Conservation (phyloP, 768 basidiomycete species). For the Hypsizygus marmoreus region DNA sequence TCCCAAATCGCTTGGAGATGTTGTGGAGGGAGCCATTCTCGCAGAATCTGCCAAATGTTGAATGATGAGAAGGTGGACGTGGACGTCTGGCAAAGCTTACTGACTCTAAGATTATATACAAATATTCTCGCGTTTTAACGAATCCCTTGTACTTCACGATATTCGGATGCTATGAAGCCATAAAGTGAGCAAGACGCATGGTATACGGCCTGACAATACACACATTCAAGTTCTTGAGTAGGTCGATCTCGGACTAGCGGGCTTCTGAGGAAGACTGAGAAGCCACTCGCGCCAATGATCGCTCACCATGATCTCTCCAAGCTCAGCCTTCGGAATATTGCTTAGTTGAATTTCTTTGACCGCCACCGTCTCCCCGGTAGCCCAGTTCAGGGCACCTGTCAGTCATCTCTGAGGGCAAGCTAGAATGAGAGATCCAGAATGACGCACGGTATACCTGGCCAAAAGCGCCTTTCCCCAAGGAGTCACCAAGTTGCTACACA, state of each 20-base stretch:
- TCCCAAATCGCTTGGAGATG: constrained; percentile 96
- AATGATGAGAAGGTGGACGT: neutral
- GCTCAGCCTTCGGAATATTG: constrained; percentile 90
- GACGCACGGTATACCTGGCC: constrained; percentile 94
- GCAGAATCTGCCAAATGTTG: constrained; percentile 65
- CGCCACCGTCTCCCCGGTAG: constrained; percentile 97
- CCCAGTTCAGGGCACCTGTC: constrained; percentile 87
- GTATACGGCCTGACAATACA: constrained; percentile 22
- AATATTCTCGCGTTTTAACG: constrained; percentile 88
- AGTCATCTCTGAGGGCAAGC: constrained; percentile 10
- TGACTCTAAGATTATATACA: constrained; percentile 96
- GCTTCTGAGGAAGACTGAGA: constrained; percentile 19
- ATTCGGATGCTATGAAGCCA: constrained; percentile 73
- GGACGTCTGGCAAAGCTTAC: constrained; percentile 25
- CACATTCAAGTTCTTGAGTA: constrained; percentile 96
- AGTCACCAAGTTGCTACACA: constrained; percentile 90
- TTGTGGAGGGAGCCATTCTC: constrained; percentile 97
- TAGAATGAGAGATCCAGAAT: constrained; percentile 3
- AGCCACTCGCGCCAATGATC: constrained; percentile 9
- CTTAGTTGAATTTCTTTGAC: constrained; percentile 96
- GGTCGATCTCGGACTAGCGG: constrained; percentile 88
- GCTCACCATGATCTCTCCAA: constrained; percentile 95
- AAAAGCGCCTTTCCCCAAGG: constrained; percentile 94
- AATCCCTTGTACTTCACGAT: constrained; percentile 99
- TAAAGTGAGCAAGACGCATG: neutral